Evolutionary conservation across 23 red algal genomes (phyloP).

Genomic region (Gracilaria gracilis): DNA sequence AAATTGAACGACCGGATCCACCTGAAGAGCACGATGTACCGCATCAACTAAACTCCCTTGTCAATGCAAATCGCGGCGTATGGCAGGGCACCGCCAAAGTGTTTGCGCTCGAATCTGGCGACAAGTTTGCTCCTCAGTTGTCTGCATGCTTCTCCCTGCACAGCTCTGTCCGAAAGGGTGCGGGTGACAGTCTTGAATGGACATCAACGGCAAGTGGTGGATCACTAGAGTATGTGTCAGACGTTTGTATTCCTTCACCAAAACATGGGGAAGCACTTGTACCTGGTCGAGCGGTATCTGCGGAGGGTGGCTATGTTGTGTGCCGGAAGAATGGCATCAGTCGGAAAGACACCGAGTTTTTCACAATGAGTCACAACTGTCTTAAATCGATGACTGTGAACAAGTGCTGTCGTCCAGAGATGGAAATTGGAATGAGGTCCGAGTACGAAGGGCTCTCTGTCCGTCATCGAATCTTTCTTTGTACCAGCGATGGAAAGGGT

Average conservation of each 20-base stretch:
- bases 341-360: slow-evolving; percentile 5
- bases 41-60: slow-evolving; percentile 27
- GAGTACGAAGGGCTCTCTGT: background rate
- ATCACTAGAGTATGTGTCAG: slow-evolving; percentile 10
- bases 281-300: slow-evolving; percentile 43
- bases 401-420: slow-evolving; percentile 12
- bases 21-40: background rate
- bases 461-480: slow-evolving; percentile 22
- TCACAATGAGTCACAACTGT: slow-evolving; percentile 12
- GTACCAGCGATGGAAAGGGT: background rate
- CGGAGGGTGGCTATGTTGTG: slow-evolving; percentile 22
- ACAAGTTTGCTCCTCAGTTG: slow-evolving; percentile 19
- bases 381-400: slow-evolving; percentile 6
- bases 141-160: background rate
- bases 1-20: background rate
- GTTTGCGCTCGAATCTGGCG: background rate
- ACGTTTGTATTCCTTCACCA: background rate
- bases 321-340: background rate
- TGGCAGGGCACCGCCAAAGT: slow-evolving; percentile 35
- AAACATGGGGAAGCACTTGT: slow-evolving; percentile 36
- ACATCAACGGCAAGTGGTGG: background rate
- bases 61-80: slow-evolving; percentile 5
- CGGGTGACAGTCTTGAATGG: background rate
- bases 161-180: background rate
- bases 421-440: slow-evolving; percentile 2